Conservation (phyloP, 371 early-diverging fungal genomes). For the Actinomucor elegans region DNA sequence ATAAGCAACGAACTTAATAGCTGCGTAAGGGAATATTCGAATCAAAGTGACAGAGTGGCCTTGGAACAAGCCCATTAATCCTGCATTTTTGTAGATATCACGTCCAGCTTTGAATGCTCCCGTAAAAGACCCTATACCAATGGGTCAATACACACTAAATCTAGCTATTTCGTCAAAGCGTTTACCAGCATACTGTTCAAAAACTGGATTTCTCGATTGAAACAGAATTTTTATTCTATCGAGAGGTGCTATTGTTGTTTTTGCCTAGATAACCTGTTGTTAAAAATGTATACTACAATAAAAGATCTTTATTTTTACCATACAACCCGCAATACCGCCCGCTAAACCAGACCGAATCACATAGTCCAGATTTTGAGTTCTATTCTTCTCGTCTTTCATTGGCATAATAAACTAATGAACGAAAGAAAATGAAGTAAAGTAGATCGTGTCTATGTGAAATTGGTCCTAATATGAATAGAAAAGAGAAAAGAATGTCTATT, state of each 20-base stretch:
- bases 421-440: no score
- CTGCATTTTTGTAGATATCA: conserved; percentile 72
- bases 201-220: conserved; percentile 89
- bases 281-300: no score
- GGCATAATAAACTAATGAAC: not conserved
- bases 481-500: not conserved
- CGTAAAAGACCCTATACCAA: conserved; percentile 69
- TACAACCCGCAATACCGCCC: conserved; percentile 56
- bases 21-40: conserved; percentile 95
- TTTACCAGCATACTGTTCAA: conserved; percentile 80
- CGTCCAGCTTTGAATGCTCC: conserved; percentile 84
- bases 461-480: no score
- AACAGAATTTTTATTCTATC: conserved; percentile 98
- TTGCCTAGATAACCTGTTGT: no score
- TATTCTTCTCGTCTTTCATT: conserved; percentile 14
- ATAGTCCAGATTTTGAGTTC: conserved; percentile 45
- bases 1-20: conserved; percentile 94
- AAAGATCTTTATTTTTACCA: no score
- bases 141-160: not conserved
- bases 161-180: not conserved
- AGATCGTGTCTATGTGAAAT: no score
- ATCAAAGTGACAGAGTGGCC: conserved; percentile 93
- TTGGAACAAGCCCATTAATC: conserved; percentile 86
- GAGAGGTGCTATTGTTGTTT: conserved; percentile 92
- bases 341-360: conserved; percentile 51